phyloP scores from a whole-genome alignment of 371 early-diverging fungal species.

The Entomophthora muscae region DNA sequence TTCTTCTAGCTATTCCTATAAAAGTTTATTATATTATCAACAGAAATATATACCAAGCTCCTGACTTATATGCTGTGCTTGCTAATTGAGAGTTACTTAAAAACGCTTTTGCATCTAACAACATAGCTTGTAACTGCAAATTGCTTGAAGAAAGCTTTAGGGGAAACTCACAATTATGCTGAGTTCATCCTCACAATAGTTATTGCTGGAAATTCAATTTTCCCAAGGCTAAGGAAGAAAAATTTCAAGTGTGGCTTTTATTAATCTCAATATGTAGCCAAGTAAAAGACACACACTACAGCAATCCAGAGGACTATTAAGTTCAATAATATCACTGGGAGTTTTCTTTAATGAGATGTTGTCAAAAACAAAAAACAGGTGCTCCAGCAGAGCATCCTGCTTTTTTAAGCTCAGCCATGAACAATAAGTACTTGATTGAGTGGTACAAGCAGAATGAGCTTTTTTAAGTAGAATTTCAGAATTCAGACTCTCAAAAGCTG shows the following conservation, averaged over 20 bases:
- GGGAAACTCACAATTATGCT: slow-evolving; percentile 35
- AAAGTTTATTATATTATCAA: slow-evolving; percentile 76
- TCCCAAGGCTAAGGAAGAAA: neutral
- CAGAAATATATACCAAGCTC: slow-evolving; percentile 85
- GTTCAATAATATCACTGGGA: neutral
- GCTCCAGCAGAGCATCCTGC: neutral
- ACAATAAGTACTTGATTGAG: neutral
- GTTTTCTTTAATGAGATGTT: neutral
- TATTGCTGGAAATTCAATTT: slow-evolving; percentile 43
- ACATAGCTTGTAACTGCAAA: slow-evolving; percentile 41
- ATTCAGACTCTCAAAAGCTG: neutral
- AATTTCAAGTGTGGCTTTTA: neutral
- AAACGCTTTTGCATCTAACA: neutral
- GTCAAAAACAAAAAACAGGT: neutral
- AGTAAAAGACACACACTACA: neutral
- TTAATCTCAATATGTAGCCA: neutral
- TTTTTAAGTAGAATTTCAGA: neutral
- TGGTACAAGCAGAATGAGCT: neutral
- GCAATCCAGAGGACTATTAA: neutral
- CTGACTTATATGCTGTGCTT: slow-evolving; percentile 61
- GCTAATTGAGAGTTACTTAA: slow-evolving; percentile 55
- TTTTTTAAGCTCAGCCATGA: neutral
- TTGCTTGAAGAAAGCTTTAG: slow-evolving; percentile 48
- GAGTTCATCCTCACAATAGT: slow-evolving; percentile 55
- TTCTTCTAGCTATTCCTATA: slow-evolving; percentile 29